A percentile compares a stretch with the other conserved stretches of the same genome.
phyloP scores from a whole-genome alignment of 495 filamentous ascomycete genomes.

The Neurospora terricola region DNA sequence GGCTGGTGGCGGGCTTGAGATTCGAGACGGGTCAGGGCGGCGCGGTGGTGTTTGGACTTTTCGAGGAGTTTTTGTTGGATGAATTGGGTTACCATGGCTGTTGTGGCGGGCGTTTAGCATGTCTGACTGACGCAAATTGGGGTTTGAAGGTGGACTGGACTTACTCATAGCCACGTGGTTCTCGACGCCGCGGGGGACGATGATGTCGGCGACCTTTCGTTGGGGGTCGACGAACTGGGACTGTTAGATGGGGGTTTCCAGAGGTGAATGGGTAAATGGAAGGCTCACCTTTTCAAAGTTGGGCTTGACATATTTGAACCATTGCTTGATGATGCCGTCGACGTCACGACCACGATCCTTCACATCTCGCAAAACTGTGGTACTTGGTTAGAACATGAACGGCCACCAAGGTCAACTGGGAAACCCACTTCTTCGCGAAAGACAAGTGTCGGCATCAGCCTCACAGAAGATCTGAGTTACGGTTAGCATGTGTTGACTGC shows the following conservation, averaged over 20 bases:
- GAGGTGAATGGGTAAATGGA: no score
- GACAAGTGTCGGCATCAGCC: conserved; percentile 87
- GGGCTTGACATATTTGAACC: conserved; percentile 92
- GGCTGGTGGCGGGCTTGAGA: conserved; percentile 55
- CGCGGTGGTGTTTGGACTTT: conserved; percentile 76
- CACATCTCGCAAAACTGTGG: conserved; percentile 73
- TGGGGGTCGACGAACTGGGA: conserved; percentile 77
- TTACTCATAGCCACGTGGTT: conserved; percentile 85
- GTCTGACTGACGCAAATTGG: no score
- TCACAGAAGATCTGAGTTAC: conserved; percentile 74
- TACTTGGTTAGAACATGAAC: not conserved
- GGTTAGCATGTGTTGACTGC: conserved; percentile 3
- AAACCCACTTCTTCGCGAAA: conserved; percentile 76
- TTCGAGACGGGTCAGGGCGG: conserved; percentile 63
- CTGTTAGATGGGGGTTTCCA: not conserved
- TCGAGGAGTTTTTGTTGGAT: conserved; percentile 73
- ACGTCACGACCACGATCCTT: conserved; percentile 75
- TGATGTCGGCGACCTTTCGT: conserved; percentile 79
- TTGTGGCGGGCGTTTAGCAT: no score
- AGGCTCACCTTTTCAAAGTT: conserved; percentile 60
- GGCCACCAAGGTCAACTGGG: not conserved
- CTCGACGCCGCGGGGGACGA: conserved; percentile 87
- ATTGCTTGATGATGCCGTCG: conserved; percentile 95
- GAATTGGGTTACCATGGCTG: conserved; percentile 86
- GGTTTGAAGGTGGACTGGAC: no score